Evolutionary conservation across 768 basidiomycete species (phyloP).

Genomic region (Mycena venus): DNA sequence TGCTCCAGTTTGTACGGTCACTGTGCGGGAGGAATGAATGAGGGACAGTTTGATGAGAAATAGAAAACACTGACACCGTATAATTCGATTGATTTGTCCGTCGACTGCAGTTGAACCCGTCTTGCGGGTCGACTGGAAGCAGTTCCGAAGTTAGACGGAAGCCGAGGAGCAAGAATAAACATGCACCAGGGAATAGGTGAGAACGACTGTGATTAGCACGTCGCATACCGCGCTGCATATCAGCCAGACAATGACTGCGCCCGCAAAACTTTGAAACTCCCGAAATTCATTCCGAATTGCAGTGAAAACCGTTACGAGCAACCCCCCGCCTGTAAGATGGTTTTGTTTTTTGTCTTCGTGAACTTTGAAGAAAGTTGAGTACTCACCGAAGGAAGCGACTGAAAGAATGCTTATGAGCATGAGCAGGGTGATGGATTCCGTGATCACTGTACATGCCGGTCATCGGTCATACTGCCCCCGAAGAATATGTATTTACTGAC

Average conservation of each 20-base stretch:
- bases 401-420: constrained; percentile 21
- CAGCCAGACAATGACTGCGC: constrained; percentile 37
- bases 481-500: not conserved
- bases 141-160: not conserved
- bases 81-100: constrained; percentile 51
- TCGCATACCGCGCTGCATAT: constrained; percentile 36
- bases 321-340: constrained; percentile 5
- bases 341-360: not conserved
- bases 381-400: constrained; percentile 23
- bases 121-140: constrained; percentile 45
- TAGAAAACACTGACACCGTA: constrained; percentile 38
- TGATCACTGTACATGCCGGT: constrained; percentile 17
- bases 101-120: constrained; percentile 53
- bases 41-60: not conserved
- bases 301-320: constrained; percentile 19
- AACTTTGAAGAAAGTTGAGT: not conserved
- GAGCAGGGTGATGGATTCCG: constrained; percentile 8
- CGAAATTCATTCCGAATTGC: constrained; percentile 26
- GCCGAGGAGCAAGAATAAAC: not conserved
- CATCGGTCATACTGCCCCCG: not conserved
- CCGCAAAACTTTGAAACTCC: constrained; percentile 34
- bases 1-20: constrained; percentile 44
- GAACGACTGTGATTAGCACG: constrained; percentile 37
- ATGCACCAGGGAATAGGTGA: constrained; percentile 36
- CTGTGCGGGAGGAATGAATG: constrained; percentile 2